Percentiles rank a stretch among this genome's conserved stretches.
phyloP scores from a whole-genome alignment of 768 basidiomycete species.

The Imleria badia region DNA sequence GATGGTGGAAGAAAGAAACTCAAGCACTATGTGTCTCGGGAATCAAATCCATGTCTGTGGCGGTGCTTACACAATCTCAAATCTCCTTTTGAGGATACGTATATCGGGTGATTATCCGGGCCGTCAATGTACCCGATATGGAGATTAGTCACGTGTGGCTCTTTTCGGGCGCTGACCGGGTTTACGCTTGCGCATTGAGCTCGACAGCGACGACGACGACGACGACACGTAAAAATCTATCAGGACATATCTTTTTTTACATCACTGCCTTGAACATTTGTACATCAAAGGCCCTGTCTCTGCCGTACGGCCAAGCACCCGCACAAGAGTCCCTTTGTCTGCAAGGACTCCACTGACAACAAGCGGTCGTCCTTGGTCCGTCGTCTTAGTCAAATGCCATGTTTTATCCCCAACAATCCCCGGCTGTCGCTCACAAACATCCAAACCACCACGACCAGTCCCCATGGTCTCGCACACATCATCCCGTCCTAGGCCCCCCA shows the following conservation, averaged over 20 bases:
- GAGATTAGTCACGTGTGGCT: constrained; percentile 19
- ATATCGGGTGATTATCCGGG: constrained; percentile 11
- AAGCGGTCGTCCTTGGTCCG: constrained; percentile 3
- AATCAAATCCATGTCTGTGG: constrained; percentile 24
- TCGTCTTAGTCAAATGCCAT: constrained; percentile 47
- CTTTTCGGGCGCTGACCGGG: constrained; percentile 31
- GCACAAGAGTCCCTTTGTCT: constrained; percentile 11
- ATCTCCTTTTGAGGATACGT: constrained; percentile 3
- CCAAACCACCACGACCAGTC: constrained; percentile 74
- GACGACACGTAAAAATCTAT: constrained; percentile 15
- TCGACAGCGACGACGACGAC: constrained; percentile 20
- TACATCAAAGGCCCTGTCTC: constrained; percentile 7
- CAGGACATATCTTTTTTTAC: constrained; percentile 13
- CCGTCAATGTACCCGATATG: constrained; percentile 15
- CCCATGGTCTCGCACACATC: constrained; percentile 67
- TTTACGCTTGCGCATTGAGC: constrained; percentile 18
- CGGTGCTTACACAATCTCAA: constrained; percentile 18
- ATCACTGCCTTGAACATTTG: constrained; percentile 5
- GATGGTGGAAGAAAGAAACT: constrained; percentile 8
- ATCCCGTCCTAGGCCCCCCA: constrained; percentile 49
- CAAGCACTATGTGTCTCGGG: constrained; percentile 8
- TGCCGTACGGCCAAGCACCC: constrained; percentile 1
- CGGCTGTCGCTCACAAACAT: constrained; percentile 76
- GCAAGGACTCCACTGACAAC: constrained; percentile 2
- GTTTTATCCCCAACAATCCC: constrained; percentile 86